Conservation (phyloP, 306 rosid species). For the Arachis hypogaea region DNA sequence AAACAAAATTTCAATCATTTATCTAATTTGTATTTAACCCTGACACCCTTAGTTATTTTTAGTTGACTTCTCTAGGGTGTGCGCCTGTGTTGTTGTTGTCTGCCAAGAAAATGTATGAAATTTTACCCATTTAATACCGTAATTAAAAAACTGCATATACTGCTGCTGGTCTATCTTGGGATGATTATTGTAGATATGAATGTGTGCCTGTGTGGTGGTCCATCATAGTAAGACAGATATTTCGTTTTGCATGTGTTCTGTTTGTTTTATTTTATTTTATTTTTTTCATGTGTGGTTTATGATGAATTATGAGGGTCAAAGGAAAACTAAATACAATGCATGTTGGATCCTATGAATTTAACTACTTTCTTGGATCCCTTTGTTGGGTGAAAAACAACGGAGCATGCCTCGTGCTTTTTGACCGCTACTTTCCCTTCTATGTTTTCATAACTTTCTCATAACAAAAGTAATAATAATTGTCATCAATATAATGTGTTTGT, state of each 20-base stretch:
- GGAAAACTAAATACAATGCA: background rate
- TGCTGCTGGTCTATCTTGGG: background rate
- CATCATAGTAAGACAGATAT: background rate
- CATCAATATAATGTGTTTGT: no score
- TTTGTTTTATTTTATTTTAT: no score
- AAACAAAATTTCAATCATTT: no score
- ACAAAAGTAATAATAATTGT: no score
- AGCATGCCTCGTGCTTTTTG: background rate
- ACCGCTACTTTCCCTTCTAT: background rate
- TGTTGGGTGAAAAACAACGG: background rate
- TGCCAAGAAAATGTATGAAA: no score
- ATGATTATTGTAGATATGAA: slow-evolving; percentile 39
- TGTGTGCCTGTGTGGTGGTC: background rate
- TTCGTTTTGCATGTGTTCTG: background rate
- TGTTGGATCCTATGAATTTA: background rate
- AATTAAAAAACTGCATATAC: no score
- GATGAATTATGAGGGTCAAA: background rate
- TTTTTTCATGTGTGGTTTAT: background rate
- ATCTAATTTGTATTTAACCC: no score
- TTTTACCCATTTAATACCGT: no score
- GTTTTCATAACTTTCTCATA: background rate
- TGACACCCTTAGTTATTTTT: no score
- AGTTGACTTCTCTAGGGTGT: no score
- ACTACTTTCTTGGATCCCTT: background rate
- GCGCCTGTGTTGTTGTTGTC: no score